phyloP scores from a whole-genome alignment of 2,329 filamentous ascomycete genomes.

The Colletotrichum sp. region DNA sequence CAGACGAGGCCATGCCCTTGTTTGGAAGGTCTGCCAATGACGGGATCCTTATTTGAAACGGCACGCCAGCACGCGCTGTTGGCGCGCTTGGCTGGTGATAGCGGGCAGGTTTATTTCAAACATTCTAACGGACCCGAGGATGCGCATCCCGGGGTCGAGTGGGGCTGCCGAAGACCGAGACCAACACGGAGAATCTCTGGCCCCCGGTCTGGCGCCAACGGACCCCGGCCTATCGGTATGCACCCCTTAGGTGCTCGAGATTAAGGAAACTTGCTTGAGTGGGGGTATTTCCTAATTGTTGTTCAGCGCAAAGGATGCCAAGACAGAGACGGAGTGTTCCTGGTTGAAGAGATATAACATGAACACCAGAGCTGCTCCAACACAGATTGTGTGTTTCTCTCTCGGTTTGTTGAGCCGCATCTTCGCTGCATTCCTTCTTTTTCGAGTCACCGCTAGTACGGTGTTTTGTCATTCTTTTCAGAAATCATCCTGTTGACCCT shows the following conservation, averaged over 20 bases:
- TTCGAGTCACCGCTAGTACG: constrained; percentile 13
- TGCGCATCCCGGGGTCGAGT: constrained; percentile 2
- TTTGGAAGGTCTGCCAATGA: background rate
- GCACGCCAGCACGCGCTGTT: background rate
- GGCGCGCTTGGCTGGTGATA: constrained; percentile 1
- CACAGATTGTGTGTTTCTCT: background rate
- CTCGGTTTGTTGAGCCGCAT: background rate
- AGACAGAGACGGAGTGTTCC: background rate
- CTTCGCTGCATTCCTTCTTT: constrained; percentile 10
- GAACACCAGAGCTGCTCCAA: background rate
- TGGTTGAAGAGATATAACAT: background rate
- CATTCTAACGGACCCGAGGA: constrained; percentile 6
- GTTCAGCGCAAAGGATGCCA: background rate
- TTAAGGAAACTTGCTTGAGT: constrained; percentile 12
- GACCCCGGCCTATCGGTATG: background rate
- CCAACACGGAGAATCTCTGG: background rate
- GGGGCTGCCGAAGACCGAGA: constrained; percentile 12
- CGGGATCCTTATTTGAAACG: constrained; percentile 11
- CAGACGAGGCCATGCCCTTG: background rate
- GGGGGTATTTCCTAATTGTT: background rate
- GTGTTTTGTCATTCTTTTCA: constrained; percentile 15
- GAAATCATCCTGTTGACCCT: background rate
- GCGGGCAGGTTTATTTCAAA: constrained; percentile 7
- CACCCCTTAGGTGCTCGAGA: background rate
- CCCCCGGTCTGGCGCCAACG: background rate